These are phyloP conservation scores for Hyphopichia khmerensis DNA, from an alignment of 1,139 yeast genomes.

Conservation along the genomic window DNA sequence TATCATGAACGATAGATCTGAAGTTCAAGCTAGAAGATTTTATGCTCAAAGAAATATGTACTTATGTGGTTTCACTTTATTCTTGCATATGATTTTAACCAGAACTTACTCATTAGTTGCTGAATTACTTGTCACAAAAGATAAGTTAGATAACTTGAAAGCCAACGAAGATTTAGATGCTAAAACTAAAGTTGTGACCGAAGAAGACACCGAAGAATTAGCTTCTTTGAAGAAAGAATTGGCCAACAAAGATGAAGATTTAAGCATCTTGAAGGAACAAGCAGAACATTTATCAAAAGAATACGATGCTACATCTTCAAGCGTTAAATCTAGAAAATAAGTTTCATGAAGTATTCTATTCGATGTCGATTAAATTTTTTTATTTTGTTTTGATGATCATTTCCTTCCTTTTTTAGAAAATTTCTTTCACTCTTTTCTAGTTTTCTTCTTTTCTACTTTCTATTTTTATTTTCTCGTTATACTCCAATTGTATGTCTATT, in stretches of 20 bases:
- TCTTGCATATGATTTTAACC: slow-evolving; percentile 79
- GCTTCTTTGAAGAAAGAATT: slow-evolving; percentile 53
- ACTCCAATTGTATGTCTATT: slow-evolving; percentile 1
- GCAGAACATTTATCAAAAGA: slow-evolving; percentile 66
- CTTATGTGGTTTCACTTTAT: slow-evolving; percentile 91
- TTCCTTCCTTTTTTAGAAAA: background rate
- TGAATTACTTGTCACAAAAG: slow-evolving; percentile 63
- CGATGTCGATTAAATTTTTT: too few species aligned
- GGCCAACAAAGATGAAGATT: slow-evolving; percentile 60
- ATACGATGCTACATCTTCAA: slow-evolving; percentile 43
- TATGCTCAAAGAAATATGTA: slow-evolving; percentile 97
- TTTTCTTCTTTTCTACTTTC: too few species aligned
- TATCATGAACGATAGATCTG: slow-evolving; percentile 60
- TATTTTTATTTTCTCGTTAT: background rate
- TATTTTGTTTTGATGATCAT: background rate
- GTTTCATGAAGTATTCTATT: too few species aligned
- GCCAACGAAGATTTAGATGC: slow-evolving; percentile 15
- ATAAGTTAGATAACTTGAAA: slow-evolving; percentile 54
- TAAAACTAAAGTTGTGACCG: slow-evolving; percentile 9
- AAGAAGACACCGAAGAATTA: slow-evolving; percentile 37
- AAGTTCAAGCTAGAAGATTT: slow-evolving; percentile 85
- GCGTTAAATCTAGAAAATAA: slow-evolving; percentile 2
- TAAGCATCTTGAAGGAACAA: slow-evolving; percentile 68
- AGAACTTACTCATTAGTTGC: slow-evolving; percentile 85
- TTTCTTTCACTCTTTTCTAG: background rate